phyloP scores from a whole-genome alignment of 1,139 yeast species.

The Hansenula sp. region DNA sequence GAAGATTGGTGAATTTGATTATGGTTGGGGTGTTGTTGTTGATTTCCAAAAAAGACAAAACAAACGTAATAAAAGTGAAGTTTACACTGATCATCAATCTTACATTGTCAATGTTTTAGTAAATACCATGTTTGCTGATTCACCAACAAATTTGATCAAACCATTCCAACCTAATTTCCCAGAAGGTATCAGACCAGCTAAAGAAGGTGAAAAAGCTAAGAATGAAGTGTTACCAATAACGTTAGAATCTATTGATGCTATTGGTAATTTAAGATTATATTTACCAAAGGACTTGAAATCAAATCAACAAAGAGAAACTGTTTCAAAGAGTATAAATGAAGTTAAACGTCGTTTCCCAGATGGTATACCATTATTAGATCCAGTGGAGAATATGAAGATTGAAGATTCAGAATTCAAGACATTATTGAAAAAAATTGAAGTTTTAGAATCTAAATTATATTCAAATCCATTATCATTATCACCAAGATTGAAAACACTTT shows the following conservation, averaged over 20 bases:
- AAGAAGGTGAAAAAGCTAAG: constrained; percentile 63
- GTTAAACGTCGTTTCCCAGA: constrained; percentile 81
- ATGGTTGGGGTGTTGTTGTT: constrained; percentile 95
- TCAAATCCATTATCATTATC: constrained; percentile 70
- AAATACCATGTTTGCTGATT: constrained; percentile 69
- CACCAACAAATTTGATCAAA: constrained; percentile 69
- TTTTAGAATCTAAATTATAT: constrained; percentile 66
- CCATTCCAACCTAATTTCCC: constrained; percentile 70
- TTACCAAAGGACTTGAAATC: constrained; percentile 79
- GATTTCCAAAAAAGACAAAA: constrained; percentile 66
- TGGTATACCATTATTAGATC: constrained; percentile 86
- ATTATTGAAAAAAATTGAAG: constrained; percentile 72
- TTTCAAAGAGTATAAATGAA: constrained; percentile 75
- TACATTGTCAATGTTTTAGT: constrained; percentile 84
- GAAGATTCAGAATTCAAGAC: constrained; percentile 70
- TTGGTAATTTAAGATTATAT: constrained; percentile 76
- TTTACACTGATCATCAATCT: constrained; percentile 75
- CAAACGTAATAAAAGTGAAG: constrained; percentile 49
- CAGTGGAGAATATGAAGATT: constrained; percentile 88
- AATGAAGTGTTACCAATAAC: constrained; percentile 84
- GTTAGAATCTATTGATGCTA: constrained; percentile 63
- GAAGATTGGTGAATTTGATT: constrained; percentile 48
- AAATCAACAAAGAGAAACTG: constrained; percentile 64
- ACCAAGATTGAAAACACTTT: constrained; percentile 56
- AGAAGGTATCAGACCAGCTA: constrained; percentile 85